phyloP scores from a whole-genome alignment of 768 basidiomycete genomes.

The Tylopilus plumbeoviolaceoides region DNA sequence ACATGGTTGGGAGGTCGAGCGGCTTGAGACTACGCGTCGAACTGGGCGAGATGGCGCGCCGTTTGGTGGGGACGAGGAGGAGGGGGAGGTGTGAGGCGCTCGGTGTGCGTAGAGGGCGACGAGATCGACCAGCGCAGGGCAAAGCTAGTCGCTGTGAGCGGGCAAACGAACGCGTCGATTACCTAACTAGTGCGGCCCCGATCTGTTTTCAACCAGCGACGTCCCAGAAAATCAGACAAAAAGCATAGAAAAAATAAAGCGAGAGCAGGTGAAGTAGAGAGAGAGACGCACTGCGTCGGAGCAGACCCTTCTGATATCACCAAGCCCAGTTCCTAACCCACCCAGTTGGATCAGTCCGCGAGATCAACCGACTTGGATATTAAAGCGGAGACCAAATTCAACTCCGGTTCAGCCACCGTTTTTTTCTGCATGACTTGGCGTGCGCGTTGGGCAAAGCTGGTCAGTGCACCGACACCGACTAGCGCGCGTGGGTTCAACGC shows the following conservation, averaged over 20 bases:
- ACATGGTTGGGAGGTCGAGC: conserved; percentile 40
- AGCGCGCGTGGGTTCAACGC: neutral
- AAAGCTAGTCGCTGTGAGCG: conserved; percentile 18
- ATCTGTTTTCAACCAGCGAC: conserved; percentile 27
- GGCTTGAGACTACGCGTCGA: neutral
- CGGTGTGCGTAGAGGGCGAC: conserved; percentile 3
- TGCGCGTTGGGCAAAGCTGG: conserved; percentile 6
- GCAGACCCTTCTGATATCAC: neutral
- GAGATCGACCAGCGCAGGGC: conserved; percentile 22
- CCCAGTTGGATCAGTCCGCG: conserved; percentile 5
- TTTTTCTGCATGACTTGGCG: conserved; percentile 2
- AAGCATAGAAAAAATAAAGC: neutral
- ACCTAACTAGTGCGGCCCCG: conserved; percentile 17
- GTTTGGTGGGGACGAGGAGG: neutral
- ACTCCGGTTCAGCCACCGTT: conserved; percentile 1
- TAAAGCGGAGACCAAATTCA: conserved; percentile 17
- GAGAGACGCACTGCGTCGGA: neutral
- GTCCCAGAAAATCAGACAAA: conserved; percentile 3
- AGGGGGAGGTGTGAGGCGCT: neutral
- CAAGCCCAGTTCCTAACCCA: conserved; percentile 12
- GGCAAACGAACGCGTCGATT: conserved; percentile 30
- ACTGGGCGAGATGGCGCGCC: conserved; percentile 1
- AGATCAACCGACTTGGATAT: neutral
- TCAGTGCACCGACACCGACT: neutral
- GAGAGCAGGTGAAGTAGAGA: neutral